Evolutionary conservation across 345 rosid genomes (phyloP), one percentile per base, ranked within the genome.

Genomic region (Theobroma cacao): DNA sequence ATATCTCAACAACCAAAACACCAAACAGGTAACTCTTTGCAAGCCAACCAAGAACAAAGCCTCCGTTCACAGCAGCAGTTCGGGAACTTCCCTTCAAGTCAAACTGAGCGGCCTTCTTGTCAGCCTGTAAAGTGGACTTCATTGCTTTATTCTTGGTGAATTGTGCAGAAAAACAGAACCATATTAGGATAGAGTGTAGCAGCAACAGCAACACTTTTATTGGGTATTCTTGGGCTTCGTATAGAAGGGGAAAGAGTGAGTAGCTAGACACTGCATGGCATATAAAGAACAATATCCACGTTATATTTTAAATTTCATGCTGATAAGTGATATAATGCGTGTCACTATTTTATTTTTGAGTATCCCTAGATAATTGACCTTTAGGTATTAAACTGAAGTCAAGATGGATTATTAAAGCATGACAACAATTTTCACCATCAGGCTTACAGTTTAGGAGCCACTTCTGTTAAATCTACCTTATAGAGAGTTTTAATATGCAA

Each of bases 191-290:
- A 75, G 92, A 80, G 71, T 92, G 92, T 48, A 89, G 43, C 30
- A 94, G 77, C 86, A 96, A 70, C 80, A 96, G 13, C 50, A 90
- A 61, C 66, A 92, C 94, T 83, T 96, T 96, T 68, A 94, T 88
- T n/a, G 92, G 91, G 72, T 94, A 93, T 77, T 96, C 99, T 78
- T 82, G 98, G 59, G 88, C 87, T 82, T 91, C 92, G 0, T 84
- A 88, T 78, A 94, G 89, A 69, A 94, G 98, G 7, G 98, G 98
- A 73, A 94, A 91, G 26, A 96, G 84, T 3, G 98, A 96, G 80
- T 92, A 94, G 83, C 91, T 89, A 65, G 91, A 92, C 61, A 87
- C 98, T 95, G 97, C 92, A 86, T 18, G 40, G 0, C 31, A 69
- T 9, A 59, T 38, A 60, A 50, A 79, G 31, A 43, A 80, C 34